Evolutionary conservation across 768 basidiomycete species (phyloP).

Genomic region (Exidia glandulosa): DNA sequence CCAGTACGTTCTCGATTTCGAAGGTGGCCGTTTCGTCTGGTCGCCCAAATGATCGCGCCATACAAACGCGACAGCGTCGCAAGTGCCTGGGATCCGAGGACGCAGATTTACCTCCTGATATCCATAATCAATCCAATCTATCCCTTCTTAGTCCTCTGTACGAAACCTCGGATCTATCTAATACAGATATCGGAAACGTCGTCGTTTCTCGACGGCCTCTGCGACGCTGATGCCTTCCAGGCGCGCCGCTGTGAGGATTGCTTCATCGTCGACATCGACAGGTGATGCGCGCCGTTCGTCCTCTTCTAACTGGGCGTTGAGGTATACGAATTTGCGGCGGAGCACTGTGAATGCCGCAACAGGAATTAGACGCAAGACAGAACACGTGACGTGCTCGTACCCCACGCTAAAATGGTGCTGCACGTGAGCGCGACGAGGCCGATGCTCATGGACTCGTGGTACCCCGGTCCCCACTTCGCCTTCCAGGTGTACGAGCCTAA

Average conservation of each 20-base stretch:
- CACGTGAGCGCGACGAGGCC: constrained; percentile 6
- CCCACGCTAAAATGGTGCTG: constrained; percentile 20
- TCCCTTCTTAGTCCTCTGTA: no score
- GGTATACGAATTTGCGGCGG: constrained; percentile 32
- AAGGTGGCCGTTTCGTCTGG: no score
- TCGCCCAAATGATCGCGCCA: no score
- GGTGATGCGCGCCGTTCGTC: constrained; percentile 33
- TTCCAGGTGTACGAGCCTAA: constrained; percentile 5
- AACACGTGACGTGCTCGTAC: constrained; percentile 14
- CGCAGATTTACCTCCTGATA: no score
- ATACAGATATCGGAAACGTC: constrained; percentile 48
- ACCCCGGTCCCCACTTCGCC: neutral
- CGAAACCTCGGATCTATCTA: no score
- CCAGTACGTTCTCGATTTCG: no score
- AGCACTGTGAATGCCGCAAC: constrained; percentile 23
- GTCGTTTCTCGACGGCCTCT: constrained; percentile 44
- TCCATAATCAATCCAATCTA: no score
- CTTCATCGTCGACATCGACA: constrained; percentile 31
- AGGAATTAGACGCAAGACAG: neutral
- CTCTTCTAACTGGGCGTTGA: constrained; percentile 40
- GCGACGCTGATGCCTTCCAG: constrained; percentile 50
- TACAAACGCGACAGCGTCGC: no score
- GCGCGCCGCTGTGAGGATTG: constrained; percentile 47
- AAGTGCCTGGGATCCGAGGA: no score
- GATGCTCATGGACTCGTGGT: neutral